phyloP scores from a whole-genome alignment of 352 stramenopile species.

The Globisporangium parvum region DNA sequence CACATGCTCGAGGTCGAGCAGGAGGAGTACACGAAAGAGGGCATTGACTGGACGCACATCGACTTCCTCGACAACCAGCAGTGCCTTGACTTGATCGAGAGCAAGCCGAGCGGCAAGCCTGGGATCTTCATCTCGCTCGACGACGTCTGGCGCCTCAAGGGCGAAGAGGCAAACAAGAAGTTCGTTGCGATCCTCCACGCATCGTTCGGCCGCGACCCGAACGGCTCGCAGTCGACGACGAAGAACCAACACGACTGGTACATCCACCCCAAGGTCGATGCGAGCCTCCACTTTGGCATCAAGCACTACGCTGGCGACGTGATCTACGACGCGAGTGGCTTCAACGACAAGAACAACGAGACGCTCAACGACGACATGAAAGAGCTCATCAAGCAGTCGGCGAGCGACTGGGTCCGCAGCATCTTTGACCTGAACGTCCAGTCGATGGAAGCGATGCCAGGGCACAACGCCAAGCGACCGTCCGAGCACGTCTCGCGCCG shows the following conservation, averaged over 20 bases:
- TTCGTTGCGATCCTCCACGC: conserved; percentile 87
- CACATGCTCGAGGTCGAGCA: conserved; percentile 97
- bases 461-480: conserved; percentile 62
- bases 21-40: conserved; percentile 96
- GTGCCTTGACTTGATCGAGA: conserved; percentile 91
- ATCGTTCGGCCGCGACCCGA: conserved; percentile 70
- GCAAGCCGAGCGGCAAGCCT: conserved; percentile 82
- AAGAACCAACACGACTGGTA: conserved; percentile 87
- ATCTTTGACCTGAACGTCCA: conserved; percentile 87
- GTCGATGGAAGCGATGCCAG: conserved; percentile 76
- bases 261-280: conserved; percentile 88
- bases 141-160: conserved; percentile 93
- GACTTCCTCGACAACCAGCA: conserved; percentile 93
- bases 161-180: conserved; percentile 89
- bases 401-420: conserved; percentile 73
- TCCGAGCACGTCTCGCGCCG: conserved; percentile 57
- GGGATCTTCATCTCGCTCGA: conserved; percentile 95
- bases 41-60: conserved; percentile 91
- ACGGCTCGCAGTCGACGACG: conserved; percentile 26
- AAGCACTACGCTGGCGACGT: conserved; percentile 93
- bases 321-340: conserved; percentile 95
- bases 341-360: conserved; percentile 99
- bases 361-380: conserved; percentile 94
- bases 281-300: conserved; percentile 86
- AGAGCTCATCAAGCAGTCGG: conserved; percentile 85